Conservation (phyloP, 208 protist genomes). For the Acanthamoeba lenticulata region DNA sequence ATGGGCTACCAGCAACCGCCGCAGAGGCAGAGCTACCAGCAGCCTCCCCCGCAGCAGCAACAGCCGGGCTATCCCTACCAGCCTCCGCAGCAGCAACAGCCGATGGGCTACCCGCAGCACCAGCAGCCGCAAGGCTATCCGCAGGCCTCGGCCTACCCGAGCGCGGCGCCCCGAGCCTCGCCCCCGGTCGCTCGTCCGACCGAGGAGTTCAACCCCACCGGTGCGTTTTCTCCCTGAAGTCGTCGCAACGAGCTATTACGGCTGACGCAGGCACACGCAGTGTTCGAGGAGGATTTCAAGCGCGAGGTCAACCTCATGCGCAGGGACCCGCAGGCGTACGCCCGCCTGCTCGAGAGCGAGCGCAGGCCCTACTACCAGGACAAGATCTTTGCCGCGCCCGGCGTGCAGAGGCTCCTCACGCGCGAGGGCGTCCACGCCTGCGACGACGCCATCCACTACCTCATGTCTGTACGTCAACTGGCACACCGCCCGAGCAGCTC, state of each 20-base stretch:
- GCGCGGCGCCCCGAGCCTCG: neutral
- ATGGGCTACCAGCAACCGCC: neutral
- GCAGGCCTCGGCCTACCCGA: neutral
- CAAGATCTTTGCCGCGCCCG: neutral
- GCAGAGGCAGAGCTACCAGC: neutral
- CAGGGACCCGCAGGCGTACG: neutral
- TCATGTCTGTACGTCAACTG: neutral
- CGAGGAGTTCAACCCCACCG: neutral
- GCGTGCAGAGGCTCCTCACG: neutral
- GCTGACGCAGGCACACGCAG: neutral
- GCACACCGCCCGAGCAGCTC: neutral
- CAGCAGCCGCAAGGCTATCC: neutral
- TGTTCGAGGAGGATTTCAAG: neutral
- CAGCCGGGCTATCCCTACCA: neutral
- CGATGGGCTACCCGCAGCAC: neutral
- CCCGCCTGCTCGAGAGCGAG: conserved; percentile 5
- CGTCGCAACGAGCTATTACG: too few relatives aligned
- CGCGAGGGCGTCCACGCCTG: neutral
- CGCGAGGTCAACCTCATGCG: neutral
- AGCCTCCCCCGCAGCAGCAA: too few relatives aligned
- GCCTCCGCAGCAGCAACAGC: neutral
- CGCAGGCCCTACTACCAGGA: conserved; percentile 11
- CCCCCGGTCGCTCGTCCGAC: neutral
- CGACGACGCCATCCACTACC: neutral
- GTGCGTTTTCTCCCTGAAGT: neutral